phyloP scores from a whole-genome alignment of 75 land plant species.

The Cunninghamia lanceolata region DNA sequence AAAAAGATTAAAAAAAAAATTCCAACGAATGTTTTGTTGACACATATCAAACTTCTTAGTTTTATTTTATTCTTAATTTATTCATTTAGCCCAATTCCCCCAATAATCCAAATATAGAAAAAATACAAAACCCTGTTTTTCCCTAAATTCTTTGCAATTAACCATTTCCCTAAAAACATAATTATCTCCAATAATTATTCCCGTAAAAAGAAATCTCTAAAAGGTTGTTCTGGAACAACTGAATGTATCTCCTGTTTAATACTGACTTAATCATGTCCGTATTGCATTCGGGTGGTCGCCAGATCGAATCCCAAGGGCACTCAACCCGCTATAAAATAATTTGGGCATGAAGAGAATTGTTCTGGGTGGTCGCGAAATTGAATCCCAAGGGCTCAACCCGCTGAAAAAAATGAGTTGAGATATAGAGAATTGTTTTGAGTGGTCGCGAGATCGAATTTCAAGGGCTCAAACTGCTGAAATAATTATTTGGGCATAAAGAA shows the following conservation, averaged over 20 bases:
- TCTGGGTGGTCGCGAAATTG: background rate
- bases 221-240: background rate
- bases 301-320: background rate
- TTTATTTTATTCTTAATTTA: background rate
- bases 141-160: background rate
- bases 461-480: background rate
- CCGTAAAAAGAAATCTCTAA: background rate
- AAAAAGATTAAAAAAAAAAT: background rate
- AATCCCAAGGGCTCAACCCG: background rate
- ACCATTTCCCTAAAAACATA: background rate
- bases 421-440: background rate
- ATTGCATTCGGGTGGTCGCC: background rate
- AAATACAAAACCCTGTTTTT: background rate
- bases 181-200: background rate
- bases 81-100: background rate
- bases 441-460: background rate
- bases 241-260: background rate
- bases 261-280: background rate
- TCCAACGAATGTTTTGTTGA: background rate
- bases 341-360: background rate
- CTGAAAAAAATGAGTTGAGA: background rate
- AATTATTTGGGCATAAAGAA: background rate
- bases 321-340: background rate
- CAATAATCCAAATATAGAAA: background rate
- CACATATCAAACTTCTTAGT: background rate